Percentiles rank a stretch among this genome's conserved stretches.
Evolutionary conservation across 176 grass and related monocot species (phyloP).

Genomic region (Oropetium thomaeum): DNA sequence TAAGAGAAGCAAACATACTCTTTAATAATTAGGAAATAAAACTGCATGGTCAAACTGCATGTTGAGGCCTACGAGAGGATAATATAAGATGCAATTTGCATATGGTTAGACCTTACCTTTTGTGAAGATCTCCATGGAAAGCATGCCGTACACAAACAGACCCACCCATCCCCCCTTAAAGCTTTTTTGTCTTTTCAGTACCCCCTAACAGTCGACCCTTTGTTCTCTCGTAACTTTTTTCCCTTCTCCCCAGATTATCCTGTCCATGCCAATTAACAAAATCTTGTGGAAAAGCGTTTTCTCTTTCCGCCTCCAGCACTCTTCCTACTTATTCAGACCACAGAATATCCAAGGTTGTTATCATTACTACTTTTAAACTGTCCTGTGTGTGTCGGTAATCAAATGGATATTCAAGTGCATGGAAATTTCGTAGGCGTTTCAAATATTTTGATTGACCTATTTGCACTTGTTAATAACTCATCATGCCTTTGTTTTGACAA

Average conservation of each 20-base stretch:
- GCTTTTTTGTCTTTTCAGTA: conserved; percentile 23
- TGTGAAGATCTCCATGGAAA: conserved; percentile 9
- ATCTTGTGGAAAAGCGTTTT: not conserved
- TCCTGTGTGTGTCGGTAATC: not conserved
- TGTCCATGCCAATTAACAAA: not conserved
- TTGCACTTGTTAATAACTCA: no score
- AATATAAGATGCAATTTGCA: conserved; percentile 9
- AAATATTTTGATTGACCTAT: no score
- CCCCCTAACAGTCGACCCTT: not conserved
- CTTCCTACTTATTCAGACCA: not conserved
- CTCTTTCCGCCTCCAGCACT: not conserved
- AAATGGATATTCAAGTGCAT: no score
- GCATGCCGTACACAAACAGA: not conserved
- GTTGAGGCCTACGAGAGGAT: no score
- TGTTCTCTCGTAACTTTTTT: not conserved
- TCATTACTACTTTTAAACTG: not conserved
- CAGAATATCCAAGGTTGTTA: not conserved
- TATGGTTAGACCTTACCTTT: not conserved
- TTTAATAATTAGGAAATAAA: not conserved
- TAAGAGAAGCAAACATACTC: no score
- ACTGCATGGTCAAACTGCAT: not conserved
- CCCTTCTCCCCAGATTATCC: not conserved
- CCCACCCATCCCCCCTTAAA: conserved; percentile 11
- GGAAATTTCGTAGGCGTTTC: no score
- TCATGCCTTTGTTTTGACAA: no score